phyloP scores from a whole-genome alignment of 139 green algal species.

The Coelastrella sp. region DNA sequence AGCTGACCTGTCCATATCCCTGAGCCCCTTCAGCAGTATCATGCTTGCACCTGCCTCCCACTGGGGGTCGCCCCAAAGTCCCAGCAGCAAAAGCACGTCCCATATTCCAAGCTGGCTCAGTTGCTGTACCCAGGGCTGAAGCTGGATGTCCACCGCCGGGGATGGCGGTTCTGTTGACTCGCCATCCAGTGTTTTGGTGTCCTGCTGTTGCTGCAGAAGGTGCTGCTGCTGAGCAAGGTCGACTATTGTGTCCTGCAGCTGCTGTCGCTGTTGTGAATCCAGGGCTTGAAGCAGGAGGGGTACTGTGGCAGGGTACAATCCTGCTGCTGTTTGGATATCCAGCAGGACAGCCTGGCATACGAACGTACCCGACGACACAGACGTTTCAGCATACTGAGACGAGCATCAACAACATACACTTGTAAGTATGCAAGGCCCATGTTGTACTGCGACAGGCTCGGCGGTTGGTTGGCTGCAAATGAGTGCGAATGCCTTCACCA shows the following conservation, averaged over 20 bases:
- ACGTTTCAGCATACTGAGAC: too few relatives aligned
- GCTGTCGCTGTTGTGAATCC: not conserved
- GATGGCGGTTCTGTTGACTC: too few relatives aligned
- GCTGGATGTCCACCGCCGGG: not conserved
- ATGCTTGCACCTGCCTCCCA: slow-evolving; percentile 9
- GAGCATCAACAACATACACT: too few relatives aligned
- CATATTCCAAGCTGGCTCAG: not conserved
- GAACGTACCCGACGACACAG: too few relatives aligned
- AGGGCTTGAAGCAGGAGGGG: slow-evolving; percentile 5
- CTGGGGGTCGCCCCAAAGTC: not conserved
- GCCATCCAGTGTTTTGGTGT: too few relatives aligned
- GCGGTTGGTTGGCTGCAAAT: too few relatives aligned
- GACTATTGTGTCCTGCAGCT: not conserved
- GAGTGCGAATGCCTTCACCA: too few relatives aligned
- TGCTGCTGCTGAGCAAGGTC: not conserved
- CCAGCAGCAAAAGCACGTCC: slow-evolving; percentile 36
- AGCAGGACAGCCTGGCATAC: slow-evolving; percentile 16
- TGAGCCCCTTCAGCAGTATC: slow-evolving; percentile 13
- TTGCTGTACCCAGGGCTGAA: slow-evolving; percentile 15
- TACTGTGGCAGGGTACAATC: not conserved
- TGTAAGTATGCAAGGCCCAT: too few relatives aligned
- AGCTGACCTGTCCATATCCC: not conserved
- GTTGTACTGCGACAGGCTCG: too few relatives aligned
- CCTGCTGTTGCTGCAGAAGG: not conserved
- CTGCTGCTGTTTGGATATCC: slow-evolving; percentile 4